Conservation (phyloP, 805 yeast genomes). For the Candida hungchunana region DNA sequence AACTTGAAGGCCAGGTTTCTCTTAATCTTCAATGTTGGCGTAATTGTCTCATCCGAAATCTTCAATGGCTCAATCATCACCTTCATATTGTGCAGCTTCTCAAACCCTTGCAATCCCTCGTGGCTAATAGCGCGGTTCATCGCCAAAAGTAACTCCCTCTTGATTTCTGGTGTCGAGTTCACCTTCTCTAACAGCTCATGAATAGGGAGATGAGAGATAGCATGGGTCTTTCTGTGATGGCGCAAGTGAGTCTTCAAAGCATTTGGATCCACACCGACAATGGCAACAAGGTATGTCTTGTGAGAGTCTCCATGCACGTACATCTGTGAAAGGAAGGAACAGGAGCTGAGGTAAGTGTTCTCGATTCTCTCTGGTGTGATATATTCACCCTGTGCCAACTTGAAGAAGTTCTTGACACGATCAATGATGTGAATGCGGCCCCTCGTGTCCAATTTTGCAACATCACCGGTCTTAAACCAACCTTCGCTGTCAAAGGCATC, state of each 20-base stretch:
- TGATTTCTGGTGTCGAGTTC: conserved; percentile 17
- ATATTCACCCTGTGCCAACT: conserved; percentile 53
- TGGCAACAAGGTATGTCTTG: conserved; percentile 47
- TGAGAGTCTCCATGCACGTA: conserved; percentile 64
- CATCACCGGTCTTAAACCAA: conserved; percentile 61
- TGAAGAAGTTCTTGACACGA: conserved; percentile 65
- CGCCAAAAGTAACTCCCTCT: conserved; percentile 30
- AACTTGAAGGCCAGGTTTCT: conserved; percentile 41
- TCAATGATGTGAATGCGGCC: conserved; percentile 46
- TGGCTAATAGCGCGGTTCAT: conserved; percentile 36
- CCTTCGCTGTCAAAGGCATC: conserved; percentile 42
- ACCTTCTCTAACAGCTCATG: conserved; percentile 12
- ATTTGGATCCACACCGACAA: conserved; percentile 50
- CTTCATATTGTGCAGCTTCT: conserved; percentile 51
- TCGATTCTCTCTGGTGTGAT: conserved; percentile 66
- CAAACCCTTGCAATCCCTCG: conserved; percentile 52
- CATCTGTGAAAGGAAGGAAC: conserved; percentile 49
- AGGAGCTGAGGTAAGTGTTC: conserved; percentile 46
- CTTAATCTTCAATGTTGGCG: conserved; percentile 63
- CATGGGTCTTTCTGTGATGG: conserved; percentile 7
- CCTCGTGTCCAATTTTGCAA: conserved; percentile 34
- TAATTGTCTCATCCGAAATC: conserved; percentile 55
- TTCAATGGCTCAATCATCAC: conserved; percentile 57
- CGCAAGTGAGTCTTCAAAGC: conserved; percentile 14
- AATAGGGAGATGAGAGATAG: conserved; percentile 6